Conservation (phyloP, 2,329 filamentous ascomycete genomes). For the Fusarium lyarnte region DNA sequence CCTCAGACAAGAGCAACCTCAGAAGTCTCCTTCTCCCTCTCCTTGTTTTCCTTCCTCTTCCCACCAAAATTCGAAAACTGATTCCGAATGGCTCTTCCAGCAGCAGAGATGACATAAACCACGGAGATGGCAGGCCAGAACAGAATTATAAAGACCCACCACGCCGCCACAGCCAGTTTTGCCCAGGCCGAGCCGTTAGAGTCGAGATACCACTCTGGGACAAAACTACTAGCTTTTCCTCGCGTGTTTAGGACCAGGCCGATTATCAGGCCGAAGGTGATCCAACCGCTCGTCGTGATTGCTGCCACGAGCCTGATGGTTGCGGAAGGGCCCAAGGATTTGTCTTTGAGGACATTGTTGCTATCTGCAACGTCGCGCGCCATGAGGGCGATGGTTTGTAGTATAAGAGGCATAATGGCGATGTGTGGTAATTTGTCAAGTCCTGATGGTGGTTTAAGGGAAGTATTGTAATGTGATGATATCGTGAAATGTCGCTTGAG, state of each 20-base stretch:
- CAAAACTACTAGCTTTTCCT: slow-evolving; percentile 44
- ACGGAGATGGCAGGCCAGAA: slow-evolving; percentile 68
- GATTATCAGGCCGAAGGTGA: slow-evolving; percentile 46
- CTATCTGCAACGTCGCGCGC: not conserved
- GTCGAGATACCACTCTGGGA: slow-evolving; percentile 49
- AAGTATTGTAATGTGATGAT: not conserved
- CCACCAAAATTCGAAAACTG: slow-evolving; percentile 59
- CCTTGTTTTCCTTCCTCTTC: slow-evolving; percentile 37
- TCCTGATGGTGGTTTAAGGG: not conserved
- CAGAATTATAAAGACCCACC: slow-evolving; percentile 46
- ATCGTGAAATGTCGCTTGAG: not conserved
- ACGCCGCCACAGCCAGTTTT: slow-evolving; percentile 36
- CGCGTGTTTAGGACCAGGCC: slow-evolving; percentile 46
- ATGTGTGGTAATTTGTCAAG: not conserved
- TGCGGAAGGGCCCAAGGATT: slow-evolving; percentile 2
- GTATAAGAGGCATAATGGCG: not conserved
- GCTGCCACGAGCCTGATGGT: slow-evolving; percentile 40
- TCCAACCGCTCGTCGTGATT: slow-evolving; percentile 43
- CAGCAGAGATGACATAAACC: slow-evolving; percentile 76
- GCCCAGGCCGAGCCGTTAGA: slow-evolving; percentile 32
- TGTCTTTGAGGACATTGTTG: slow-evolving; percentile 16
- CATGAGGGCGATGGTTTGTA: not conserved
- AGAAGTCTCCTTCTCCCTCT: not conserved
- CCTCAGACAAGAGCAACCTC: not conserved
- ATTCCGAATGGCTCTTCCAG: slow-evolving; percentile 47